These are phyloP conservation scores for Amaranthus palmeri DNA, from an alignment of 148 eudicot species.

Conservation along the genomic window DNA sequence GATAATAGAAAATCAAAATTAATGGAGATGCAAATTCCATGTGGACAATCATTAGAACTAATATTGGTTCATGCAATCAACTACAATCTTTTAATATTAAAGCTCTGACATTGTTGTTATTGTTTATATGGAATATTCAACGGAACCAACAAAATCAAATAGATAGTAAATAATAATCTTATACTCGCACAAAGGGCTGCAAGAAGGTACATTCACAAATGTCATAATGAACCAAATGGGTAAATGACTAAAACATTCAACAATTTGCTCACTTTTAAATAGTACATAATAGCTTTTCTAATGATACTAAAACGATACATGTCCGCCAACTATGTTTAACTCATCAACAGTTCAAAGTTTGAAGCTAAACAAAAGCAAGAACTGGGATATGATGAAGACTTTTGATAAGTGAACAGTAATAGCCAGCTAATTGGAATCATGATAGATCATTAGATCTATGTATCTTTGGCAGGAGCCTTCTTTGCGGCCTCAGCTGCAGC, in stretches of 20 bases:
- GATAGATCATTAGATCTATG: slow-evolving; percentile 34
- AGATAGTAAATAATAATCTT: too few relatives aligned
- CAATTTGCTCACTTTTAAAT: too few relatives aligned
- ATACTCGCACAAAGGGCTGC: too few relatives aligned
- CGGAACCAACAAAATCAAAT: too few relatives aligned
- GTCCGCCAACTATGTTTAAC: slow-evolving; percentile 10
- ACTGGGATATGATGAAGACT: neutral
- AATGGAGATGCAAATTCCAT: too few relatives aligned
- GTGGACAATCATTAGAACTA: too few relatives aligned
- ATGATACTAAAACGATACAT: neutral
- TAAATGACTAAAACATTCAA: neutral
- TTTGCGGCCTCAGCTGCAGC: slow-evolving; percentile 84
- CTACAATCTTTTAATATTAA: too few relatives aligned
- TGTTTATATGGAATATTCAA: too few relatives aligned
- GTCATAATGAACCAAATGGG: neutral
- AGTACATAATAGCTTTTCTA: neutral
- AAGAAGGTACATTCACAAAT: neutral
- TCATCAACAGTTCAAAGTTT: slow-evolving; percentile 2
- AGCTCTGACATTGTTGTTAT: too few relatives aligned
- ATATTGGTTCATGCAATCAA: too few relatives aligned
- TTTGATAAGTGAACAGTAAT: slow-evolving; percentile 8
- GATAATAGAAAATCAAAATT: too few relatives aligned
- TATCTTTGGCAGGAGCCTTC: slow-evolving; percentile 68
- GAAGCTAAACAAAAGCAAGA: slow-evolving; percentile 1
- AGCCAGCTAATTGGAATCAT: slow-evolving; percentile 9